These are phyloP conservation scores for Aspergillus costaricaensis DNA, from an alignment of 2,329 filamentous ascomycete genomes.

Conservation along the genomic window DNA sequence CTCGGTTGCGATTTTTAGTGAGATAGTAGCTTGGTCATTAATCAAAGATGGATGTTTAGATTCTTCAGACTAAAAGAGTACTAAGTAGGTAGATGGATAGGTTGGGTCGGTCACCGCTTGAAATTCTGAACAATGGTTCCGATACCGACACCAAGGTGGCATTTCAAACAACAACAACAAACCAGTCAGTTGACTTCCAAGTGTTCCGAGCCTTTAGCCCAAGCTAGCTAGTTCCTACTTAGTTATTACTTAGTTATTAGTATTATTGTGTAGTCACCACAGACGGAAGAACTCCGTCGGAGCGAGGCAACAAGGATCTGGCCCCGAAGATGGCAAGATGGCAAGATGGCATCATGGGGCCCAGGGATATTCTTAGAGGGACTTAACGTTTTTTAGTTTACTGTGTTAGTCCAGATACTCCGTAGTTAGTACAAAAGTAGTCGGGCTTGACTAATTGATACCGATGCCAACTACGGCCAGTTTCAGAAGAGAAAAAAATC, in stretches of 20 bases:
- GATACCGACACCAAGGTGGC: not conserved
- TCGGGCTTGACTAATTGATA: not conserved
- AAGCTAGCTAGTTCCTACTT: not conserved
- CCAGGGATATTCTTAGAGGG: not conserved
- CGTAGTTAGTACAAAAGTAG: not conserved
- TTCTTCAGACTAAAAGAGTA: no score
- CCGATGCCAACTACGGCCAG: not conserved
- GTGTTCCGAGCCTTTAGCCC: not conserved
- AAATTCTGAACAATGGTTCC: not conserved
- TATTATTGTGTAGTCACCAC: not conserved
- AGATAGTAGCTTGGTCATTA: not conserved
- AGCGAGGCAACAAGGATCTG: not conserved
- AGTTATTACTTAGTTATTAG: no score
- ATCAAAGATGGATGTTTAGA: no score
- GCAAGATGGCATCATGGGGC: not conserved
- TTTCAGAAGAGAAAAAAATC: conserved; percentile 4
- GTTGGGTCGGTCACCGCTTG: not conserved
- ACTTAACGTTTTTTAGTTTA: not conserved
- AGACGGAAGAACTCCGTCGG: conserved; percentile 12
- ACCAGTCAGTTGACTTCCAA: conserved; percentile 6
- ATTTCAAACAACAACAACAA: not conserved
- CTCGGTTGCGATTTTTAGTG: not conserved
- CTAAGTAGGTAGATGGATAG: no score
- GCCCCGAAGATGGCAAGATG: not conserved
- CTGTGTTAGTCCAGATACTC: not conserved